Percentiles rank a stretch among this genome's conserved stretches.
phyloP scores from a whole-genome alignment of 1,284 basidiomycete genomes.

The Apiotrichum laibachii region DNA sequence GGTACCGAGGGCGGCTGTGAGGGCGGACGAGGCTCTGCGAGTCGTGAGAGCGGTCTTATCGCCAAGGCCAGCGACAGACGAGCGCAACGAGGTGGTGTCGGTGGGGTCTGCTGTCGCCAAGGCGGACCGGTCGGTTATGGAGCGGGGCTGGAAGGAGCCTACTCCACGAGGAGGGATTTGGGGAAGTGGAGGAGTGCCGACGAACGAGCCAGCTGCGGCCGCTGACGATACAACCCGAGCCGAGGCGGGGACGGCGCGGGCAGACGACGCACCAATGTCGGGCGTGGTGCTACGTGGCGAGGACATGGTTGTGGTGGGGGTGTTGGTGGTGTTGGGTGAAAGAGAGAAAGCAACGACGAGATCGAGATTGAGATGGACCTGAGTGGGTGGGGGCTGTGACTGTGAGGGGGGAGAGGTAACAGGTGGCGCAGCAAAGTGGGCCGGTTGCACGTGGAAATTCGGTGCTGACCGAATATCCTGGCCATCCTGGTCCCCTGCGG shows the following conservation, averaged over 20 bases:
- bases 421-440: neutral
- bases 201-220: neutral
- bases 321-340: neutral
- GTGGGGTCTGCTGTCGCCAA: neutral
- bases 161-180: slow-evolving; percentile 16
- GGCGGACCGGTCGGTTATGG: neutral
- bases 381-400: neutral
- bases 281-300: slow-evolving; percentile 1
- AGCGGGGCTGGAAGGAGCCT: slow-evolving; percentile 12
- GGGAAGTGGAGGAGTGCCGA: slow-evolving; percentile 14
- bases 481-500: too few relatives aligned
- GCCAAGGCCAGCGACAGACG: slow-evolving; percentile 8
- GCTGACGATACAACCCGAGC: slow-evolving; percentile 1
- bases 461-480: neutral
- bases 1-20: slow-evolving; percentile 13
- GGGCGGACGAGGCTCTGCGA: slow-evolving; percentile 6
- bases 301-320: slow-evolving; percentile 4
- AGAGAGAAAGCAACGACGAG: neutral
- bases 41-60: slow-evolving; percentile 4
- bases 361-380: neutral
- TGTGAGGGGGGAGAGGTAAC: too few relatives aligned
- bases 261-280: neutral
- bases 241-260: neutral
- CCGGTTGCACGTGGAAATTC: neutral
- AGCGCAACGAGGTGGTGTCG: neutral